Evolutionary conservation across 1,284 basidiomycete species (phyloP).

Genomic region (Rhodotorula sp.): DNA sequence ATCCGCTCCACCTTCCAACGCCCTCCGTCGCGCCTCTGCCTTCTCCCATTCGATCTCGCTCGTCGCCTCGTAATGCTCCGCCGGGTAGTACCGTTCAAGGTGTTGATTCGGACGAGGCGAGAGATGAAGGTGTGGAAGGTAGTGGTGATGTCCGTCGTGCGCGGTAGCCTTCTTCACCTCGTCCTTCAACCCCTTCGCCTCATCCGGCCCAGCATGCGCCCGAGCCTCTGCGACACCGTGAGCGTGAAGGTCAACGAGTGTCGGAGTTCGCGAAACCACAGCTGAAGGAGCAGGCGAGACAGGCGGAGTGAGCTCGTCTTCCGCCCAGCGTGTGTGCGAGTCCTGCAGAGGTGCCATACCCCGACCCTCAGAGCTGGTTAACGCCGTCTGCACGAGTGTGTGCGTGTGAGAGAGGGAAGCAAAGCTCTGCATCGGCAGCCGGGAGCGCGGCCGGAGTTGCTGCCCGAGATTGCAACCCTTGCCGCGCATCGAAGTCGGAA

Average conservation of each 20-base stretch:
- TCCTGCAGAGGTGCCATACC: neutral
- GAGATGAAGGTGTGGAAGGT: neutral
- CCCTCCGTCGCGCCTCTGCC: neutral
- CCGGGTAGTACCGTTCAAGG: constrained; percentile 17
- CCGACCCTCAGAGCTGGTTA: neutral
- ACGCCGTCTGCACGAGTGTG: neutral
- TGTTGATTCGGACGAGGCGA: constrained; percentile 19
- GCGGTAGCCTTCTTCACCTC: neutral
- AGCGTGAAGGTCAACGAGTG: constrained; percentile 19
- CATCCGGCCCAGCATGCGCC: neutral
- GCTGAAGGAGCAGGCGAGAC: constrained; percentile 18
- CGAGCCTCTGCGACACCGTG: constrained; percentile 2
- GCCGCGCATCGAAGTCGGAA: neutral
- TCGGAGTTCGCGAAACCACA: constrained; percentile 23
- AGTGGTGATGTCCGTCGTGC: neutral
- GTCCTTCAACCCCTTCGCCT: neutral
- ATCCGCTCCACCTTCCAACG: neutral
- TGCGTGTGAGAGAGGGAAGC: neutral
- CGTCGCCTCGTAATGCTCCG: constrained; percentile 14
- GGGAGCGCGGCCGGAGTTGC: neutral
- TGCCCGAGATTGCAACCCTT: neutral
- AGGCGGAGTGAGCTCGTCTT: constrained; percentile 7
- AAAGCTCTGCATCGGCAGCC: neutral
- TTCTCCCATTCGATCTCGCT: constrained; percentile 15
- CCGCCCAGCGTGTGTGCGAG: neutral